Conservation (phyloP, 169 alveolate species). For the Eimeria tenella region DNA sequence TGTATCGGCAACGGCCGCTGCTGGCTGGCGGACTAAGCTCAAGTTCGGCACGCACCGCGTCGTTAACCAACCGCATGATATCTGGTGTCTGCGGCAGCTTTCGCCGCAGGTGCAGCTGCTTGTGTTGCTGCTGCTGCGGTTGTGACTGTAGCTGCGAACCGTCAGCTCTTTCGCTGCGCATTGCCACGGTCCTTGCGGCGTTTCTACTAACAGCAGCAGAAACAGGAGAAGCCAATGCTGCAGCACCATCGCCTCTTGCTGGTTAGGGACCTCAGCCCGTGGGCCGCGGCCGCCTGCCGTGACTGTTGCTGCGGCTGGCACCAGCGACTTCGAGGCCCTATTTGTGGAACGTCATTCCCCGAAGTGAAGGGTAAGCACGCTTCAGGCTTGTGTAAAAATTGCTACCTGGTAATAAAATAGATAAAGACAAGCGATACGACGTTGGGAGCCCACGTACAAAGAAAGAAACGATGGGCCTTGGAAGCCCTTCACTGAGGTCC, state of each 20-base stretch:
- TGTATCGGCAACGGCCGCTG: neutral
- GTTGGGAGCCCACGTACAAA: too few relatives aligned
- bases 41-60: neutral
- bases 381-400: too few relatives aligned
- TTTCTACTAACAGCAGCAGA: neutral
- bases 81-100: neutral
- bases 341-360: too few relatives aligned
- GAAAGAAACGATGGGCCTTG: too few relatives aligned
- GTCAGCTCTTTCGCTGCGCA: neutral
- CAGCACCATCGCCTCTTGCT: neutral
- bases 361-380: too few relatives aligned
- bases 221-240: neutral
- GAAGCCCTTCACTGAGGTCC: too few relatives aligned
- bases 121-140: constrained; percentile 23
- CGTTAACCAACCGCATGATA: neutral
- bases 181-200: neutral
- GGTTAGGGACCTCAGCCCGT: neutral
- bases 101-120: neutral
- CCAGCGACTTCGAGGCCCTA: too few relatives aligned
- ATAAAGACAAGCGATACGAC: too few relatives aligned
- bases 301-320: neutral
- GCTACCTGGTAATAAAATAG: too few relatives aligned
- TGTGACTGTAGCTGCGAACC: neutral
- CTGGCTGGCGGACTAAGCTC: neutral
- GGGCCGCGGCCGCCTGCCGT: neutral